A percentile compares a stretch with the other conserved stretches of the same genome.
Evolutionary conservation across 1,284 basidiomycete species (phyloP).

Genomic region (Ustilago tritici): DNA sequence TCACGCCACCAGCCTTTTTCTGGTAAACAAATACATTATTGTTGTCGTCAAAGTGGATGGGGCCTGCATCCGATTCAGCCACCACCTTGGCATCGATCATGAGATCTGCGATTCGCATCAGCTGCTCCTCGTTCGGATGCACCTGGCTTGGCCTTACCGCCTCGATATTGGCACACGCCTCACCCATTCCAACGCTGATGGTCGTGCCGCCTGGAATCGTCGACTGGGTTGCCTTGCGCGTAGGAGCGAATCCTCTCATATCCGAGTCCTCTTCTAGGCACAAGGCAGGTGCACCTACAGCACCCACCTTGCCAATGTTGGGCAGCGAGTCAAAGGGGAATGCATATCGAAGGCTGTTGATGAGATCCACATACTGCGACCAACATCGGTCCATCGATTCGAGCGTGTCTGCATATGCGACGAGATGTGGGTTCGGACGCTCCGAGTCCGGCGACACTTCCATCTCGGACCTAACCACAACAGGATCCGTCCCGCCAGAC

Average conservation of each 20-base stretch:
- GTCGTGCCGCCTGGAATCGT: slow-evolving; percentile 37
- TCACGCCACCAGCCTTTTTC: neutral
- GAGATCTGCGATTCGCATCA: slow-evolving; percentile 91
- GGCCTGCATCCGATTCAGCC: slow-evolving; percentile 73
- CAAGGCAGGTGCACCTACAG: slow-evolving; percentile 65
- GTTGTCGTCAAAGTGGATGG: slow-evolving; percentile 58
- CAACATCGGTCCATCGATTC: slow-evolving; percentile 75
- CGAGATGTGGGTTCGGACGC: slow-evolving; percentile 22
- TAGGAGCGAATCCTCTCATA: slow-evolving; percentile 86
- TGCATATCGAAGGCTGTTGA: slow-evolving; percentile 75
- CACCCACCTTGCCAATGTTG: slow-evolving; percentile 68
- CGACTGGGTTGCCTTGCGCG: slow-evolving; percentile 74
- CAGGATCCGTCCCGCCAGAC: slow-evolving; percentile 24
- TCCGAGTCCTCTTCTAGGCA: slow-evolving; percentile 93
- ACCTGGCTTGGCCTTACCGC: slow-evolving; percentile 71
- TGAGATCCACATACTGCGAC: slow-evolving; percentile 78
- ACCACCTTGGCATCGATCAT: slow-evolving; percentile 80
- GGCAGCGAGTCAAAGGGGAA: slow-evolving; percentile 82
- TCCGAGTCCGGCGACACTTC: slow-evolving; percentile 36
- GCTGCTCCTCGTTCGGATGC: slow-evolving; percentile 93
- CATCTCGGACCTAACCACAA: slow-evolving; percentile 34
- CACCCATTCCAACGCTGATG: slow-evolving; percentile 52
- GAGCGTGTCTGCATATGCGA: slow-evolving; percentile 65
- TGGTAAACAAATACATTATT: slow-evolving; percentile 53
- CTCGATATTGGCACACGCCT: slow-evolving; percentile 43